Conservation (phyloP, 192 early-diverging fungal species). For the Coemansia furcata region DNA sequence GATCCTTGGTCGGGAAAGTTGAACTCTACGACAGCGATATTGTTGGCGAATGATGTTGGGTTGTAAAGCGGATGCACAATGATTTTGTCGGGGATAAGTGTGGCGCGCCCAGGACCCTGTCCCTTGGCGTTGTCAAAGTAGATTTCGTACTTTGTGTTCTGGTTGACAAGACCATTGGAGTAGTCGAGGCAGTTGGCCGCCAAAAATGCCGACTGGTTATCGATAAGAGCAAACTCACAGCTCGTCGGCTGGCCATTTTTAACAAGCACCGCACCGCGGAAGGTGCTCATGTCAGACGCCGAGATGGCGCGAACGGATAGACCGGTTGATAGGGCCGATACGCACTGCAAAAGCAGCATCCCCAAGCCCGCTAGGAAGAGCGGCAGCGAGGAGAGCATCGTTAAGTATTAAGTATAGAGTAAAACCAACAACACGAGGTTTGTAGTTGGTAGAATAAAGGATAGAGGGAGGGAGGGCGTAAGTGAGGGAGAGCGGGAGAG, state of each 20-base stretch:
- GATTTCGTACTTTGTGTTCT: conserved; percentile 8
- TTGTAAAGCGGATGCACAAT: conserved; percentile 26
- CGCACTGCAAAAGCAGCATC: background rate
- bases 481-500: background rate
- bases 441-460: background rate
- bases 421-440: background rate
- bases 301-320: background rate
- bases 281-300: background rate
- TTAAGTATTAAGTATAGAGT: background rate
- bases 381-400: background rate
- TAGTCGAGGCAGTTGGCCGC: conserved; percentile 38
- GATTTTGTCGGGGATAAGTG: conserved; percentile 5
- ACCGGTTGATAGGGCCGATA: background rate
- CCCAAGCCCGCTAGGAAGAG: background rate
- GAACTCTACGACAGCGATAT: conserved; percentile 36
- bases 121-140: conserved; percentile 13
- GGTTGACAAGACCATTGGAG: conserved; percentile 9
- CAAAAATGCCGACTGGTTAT: conserved; percentile 26
- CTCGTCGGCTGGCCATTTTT: conserved; percentile 35
- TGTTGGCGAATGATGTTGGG: conserved; percentile 28
- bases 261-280: conserved; percentile 19
- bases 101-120: background rate
- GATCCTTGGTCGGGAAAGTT: background rate
- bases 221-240: conserved; percentile 47
- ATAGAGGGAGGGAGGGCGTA: background rate